Base-by-base conservation (phyloP, 441 rosid species). In the Gossypium trilobum region DNA sequence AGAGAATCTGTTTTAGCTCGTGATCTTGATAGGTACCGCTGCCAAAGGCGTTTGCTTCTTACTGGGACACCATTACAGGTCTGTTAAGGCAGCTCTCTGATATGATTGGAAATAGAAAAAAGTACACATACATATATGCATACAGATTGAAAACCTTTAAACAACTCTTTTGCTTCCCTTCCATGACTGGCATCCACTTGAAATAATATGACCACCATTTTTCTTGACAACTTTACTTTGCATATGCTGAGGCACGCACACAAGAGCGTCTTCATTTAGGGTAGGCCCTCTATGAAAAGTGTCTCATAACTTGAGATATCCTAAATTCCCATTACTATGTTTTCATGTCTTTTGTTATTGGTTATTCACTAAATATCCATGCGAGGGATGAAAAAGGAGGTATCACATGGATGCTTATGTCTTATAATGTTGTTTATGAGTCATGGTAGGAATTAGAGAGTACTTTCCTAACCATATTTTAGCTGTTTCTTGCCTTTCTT, bases 31-130 rank as follows among this genome's bases (percentile, higher is more conserved):
- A 87, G 98, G 68, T 96, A 93, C 75, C 97, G 96, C 39, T 93
- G 99, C 79, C 98, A 93, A 81, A 87, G 99, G 87, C 97, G 99
- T 74, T 88, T 96, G 42, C 98, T 96, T 85, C 98, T 96, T 75
- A 96, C 99, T 7, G 99, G 99, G 83, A 96, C 99, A 54, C 99
- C 99, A 57, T 86, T 96, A 70, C 99, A 96, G 99, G 99, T 93
- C 44, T 81, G 89, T 82, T 78, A 68, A 55, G 75, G 65, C 22
- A n/a, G 22, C 82, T 71, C 25, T 70, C 31, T 71, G n/a, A n/a
- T 68, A 20, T 54, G n/a, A 7, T 52, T 52, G 27, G 29, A 52
- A 51, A 27, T 9, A 16, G 27, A 14, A 48, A 39, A 36, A 39
- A 4, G 1, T 59, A 62, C 72, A 29, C 25, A n/a, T 9, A 11